Percentiles rank a stretch among this genome's conserved stretches.
Conservation (phyloP, 345 rosid species). For the Hibiscus mutabilis region DNA sequence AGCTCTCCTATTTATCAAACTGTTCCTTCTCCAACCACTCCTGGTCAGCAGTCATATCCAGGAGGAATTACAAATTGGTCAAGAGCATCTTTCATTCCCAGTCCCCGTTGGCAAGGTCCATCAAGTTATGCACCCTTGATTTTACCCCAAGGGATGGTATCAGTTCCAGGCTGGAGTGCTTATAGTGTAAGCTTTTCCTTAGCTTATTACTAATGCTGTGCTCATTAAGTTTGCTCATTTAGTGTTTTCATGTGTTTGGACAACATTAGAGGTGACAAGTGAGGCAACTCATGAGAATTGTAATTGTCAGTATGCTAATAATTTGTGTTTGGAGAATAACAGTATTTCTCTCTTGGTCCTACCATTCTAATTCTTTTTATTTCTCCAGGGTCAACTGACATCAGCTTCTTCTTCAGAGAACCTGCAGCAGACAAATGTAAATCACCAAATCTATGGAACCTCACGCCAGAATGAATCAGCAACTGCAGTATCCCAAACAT, state of each 20-base stretch:
- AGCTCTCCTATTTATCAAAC: slow-evolving; percentile 73
- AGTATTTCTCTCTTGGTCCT: background rate
- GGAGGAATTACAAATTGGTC: slow-evolving; percentile 75
- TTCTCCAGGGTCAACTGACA: slow-evolving; percentile 70
- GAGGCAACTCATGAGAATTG: background rate
- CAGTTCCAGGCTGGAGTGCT: slow-evolving; percentile 91
- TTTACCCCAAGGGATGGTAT: slow-evolving; percentile 82
- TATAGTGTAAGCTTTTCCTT: slow-evolving; percentile 53
- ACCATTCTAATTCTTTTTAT: slow-evolving; percentile 12
- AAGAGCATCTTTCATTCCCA: slow-evolving; percentile 81
- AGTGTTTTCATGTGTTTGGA: background rate
- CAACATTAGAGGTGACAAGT: background rate
- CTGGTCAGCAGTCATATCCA: slow-evolving; percentile 62
- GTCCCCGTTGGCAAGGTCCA: slow-evolving; percentile 96
- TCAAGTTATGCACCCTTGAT: slow-evolving; percentile 74
- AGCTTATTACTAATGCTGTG: background rate
- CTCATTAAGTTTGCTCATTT: background rate
- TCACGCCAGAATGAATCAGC: slow-evolving; percentile 51
- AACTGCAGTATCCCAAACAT: slow-evolving; percentile 51
- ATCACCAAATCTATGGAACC: slow-evolving; percentile 50
- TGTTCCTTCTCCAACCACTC: slow-evolving; percentile 61
- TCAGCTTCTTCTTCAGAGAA: slow-evolving; percentile 82
- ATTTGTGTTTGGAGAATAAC: background rate
- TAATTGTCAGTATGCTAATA: slow-evolving; percentile 4
- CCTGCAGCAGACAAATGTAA: slow-evolving; percentile 46